Evolutionary conservation across 192 early-diverging fungal species (phyloP).

Genomic region (Chytriomyces sp.): DNA sequence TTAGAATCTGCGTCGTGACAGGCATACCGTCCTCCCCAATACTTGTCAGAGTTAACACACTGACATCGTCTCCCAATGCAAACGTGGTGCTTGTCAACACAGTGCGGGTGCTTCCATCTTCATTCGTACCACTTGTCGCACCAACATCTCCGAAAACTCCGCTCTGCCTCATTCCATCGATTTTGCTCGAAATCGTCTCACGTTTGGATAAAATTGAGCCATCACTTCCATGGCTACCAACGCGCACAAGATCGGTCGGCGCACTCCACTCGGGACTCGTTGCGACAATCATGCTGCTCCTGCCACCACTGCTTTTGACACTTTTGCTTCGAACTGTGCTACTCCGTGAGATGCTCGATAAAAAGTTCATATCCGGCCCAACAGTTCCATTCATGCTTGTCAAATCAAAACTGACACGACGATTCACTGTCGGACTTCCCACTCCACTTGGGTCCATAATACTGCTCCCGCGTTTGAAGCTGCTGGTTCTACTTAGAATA

Average conservation of each 20-base stretch:
- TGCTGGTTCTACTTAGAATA: not conserved
- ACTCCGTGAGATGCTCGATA: not conserved
- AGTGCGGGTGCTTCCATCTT: not conserved
- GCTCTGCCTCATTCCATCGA: not conserved
- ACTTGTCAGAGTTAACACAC: conserved; percentile 25
- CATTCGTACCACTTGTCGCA: not conserved
- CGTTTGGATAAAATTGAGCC: not conserved
- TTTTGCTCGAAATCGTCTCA: not conserved
- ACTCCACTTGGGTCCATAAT: not conserved
- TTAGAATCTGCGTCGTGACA: conserved; percentile 17
- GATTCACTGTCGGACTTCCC: not conserved
- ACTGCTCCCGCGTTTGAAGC: conserved; percentile 8
- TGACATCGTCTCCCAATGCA: conserved; percentile 25
- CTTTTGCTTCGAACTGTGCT: conserved; percentile 1
- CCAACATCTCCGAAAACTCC: not conserved
- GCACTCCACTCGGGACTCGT: conserved; percentile 35
- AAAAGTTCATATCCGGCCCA: not conserved
- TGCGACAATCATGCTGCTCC: conserved; percentile 22
- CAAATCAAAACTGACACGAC: not conserved
- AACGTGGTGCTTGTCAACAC: conserved; percentile 19
- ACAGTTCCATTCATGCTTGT: not conserved
- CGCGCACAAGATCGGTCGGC: conserved; percentile 15
- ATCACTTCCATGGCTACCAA: not conserved
- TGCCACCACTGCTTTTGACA: not conserved
- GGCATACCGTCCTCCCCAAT: conserved; percentile 19